Evolutionary conservation across 441 rosid species (phyloP).

Genomic region (Daphne laureola): DNA sequence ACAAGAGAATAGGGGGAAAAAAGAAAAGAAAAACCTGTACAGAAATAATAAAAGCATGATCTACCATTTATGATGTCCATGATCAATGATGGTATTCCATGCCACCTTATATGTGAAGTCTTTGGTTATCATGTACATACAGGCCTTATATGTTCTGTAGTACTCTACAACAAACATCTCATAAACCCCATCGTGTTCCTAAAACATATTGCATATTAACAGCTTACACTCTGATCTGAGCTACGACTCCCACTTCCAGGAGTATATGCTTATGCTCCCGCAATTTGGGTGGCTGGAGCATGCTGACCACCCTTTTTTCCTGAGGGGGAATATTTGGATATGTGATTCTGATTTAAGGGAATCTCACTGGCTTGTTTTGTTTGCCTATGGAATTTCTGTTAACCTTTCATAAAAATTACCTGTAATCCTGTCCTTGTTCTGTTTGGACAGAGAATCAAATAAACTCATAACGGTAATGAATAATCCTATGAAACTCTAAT

Average conservation of each 20-base stretch:
- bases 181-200: no score
- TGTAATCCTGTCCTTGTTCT: no score
- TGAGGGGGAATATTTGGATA: conserved; percentile 19
- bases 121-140: no score
- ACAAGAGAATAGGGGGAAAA: no score
- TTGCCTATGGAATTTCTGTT: conserved; percentile 20
- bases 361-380: conserved; percentile 1
- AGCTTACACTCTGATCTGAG: no score
- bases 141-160: no score
- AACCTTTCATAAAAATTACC: no score
- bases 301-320: conserved; percentile 16
- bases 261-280: not conserved
- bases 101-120: no score
- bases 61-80: not conserved
- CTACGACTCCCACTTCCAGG: conserved; percentile 14
- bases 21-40: not conserved
- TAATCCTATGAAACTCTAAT: conserved; percentile 15
- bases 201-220: no score
- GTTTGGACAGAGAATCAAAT: no score
- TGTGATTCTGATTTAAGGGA: conserved; percentile 7
- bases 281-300: conserved; percentile 9
- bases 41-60: not conserved
- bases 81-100: not conserved
- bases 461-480: no score
- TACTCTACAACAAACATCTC: no score